Evolutionary conservation across 2,329 filamentous ascomycete species (phyloP), one percentile per base, ranked within the genome.

Genomic region (Stagonosporopsis cucurbitacearum): DNA sequence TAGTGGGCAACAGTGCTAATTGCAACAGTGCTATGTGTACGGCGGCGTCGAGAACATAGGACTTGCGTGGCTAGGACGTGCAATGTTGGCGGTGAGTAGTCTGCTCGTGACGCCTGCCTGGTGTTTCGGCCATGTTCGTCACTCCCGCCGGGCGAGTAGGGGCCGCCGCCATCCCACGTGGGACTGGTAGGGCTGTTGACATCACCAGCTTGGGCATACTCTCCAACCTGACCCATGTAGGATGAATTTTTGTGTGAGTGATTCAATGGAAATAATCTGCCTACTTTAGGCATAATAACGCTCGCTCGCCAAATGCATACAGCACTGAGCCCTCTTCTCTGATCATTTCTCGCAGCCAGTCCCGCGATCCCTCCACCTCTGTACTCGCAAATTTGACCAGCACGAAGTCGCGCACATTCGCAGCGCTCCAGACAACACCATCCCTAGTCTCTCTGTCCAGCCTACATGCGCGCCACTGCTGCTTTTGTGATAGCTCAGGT

Each of bases 381-480:
- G 82, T 83, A 1, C 93, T 91, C 1, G 91, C 92, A 73, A 98
- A 96, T 74, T 98, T 98, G 64, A 98, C 89, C 23, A 97, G 83
- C 3, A 95, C 88, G 69, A 94, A 96, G 4, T 91, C 71, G n/a
- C 74, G 59, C 15, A 76, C 70, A 47, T 71, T 70, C 2, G 74
- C 74, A 11, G 73, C 72, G 50, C 73, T 76, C 74, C 74, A 77
- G 6, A 76, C 60, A 26, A 76, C 46, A 6, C 69, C 69, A 47
- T 75, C 70, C 0, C 8, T 42, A 17, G 58, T 82, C 73, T 95
- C 90, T 69, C 81, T 79, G 50, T 75, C 70, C 19, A 89, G 78
- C 57, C 89, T 82, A 46, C 70, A 70, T 25, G 73, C 71, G 48
- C 88, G 83, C 54, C 73, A 71, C 73, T 77, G 78, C 67, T 83